phyloP scores from a whole-genome alignment of 176 grass and related monocot genomes.

The Musa acuminata region DNA sequence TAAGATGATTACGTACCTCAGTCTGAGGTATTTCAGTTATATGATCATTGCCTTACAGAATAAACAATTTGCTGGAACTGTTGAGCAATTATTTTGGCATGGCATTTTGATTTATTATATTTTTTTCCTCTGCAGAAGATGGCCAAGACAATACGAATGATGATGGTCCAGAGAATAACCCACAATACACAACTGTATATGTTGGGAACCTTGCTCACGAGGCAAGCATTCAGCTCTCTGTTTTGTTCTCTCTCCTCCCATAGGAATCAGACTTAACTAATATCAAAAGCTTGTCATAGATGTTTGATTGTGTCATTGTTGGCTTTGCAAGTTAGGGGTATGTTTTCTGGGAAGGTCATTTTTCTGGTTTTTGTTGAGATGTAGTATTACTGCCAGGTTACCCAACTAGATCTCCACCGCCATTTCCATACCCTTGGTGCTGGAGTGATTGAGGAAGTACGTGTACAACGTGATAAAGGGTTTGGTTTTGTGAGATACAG shows the following conservation, averaged over 20 bases:
- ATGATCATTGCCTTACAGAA: too few relatives aligned
- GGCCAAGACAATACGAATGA: conserved; percentile 49
- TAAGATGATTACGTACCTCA: too few relatives aligned
- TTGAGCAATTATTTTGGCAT: too few relatives aligned
- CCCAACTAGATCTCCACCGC: conserved; percentile 65
- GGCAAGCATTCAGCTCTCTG: conserved; percentile 15
- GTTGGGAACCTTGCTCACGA: conserved; percentile 91
- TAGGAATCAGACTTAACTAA: background rate
- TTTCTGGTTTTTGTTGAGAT: background rate
- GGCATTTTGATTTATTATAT: background rate
- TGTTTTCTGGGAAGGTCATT: background rate
- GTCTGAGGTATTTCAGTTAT: too few relatives aligned
- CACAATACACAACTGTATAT: conserved; percentile 87
- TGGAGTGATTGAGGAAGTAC: conserved; percentile 88
- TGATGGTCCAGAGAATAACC: conserved; percentile 81
- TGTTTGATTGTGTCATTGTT: background rate
- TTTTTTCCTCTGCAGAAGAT: conserved; percentile 31
- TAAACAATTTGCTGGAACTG: too few relatives aligned
- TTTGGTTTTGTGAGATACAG: conserved; percentile 96
- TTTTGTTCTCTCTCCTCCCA: too few relatives aligned
- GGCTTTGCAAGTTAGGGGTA: background rate
- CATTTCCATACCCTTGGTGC: conserved; percentile 64
- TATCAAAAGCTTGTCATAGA: background rate
- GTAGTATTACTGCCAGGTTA: conserved; percentile 22
- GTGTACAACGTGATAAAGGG: conserved; percentile 78